phyloP scores from a whole-genome alignment of 1,139 yeast species.

The Scheffersomyces lignicola region DNA sequence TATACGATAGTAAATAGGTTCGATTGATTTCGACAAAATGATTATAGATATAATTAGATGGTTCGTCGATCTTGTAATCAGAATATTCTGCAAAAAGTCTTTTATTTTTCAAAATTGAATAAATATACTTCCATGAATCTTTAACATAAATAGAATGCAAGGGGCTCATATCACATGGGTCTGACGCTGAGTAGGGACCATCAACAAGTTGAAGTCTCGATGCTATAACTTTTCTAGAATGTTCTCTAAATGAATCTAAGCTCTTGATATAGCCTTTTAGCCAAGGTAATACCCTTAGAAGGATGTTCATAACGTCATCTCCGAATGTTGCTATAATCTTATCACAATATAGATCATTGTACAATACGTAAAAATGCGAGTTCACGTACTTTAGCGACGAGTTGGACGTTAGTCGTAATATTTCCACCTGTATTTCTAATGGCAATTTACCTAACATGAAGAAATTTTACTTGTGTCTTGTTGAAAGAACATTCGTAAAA shows the following conservation, averaged over 20 bases:
- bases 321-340: slow-evolving; percentile 47
- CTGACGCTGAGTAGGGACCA: not conserved
- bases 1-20: slow-evolving; percentile 50
- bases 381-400: slow-evolving; percentile 43
- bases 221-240: slow-evolving; percentile 35
- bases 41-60: slow-evolving; percentile 44
- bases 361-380: slow-evolving; percentile 44
- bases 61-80: slow-evolving; percentile 54
- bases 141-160: slow-evolving; percentile 31
- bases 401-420: slow-evolving; percentile 42
- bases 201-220: slow-evolving; percentile 25
- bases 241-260: slow-evolving; percentile 47
- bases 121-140: slow-evolving; percentile 59
- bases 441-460: slow-evolving; percentile 41
- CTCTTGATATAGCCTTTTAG: slow-evolving; percentile 44
- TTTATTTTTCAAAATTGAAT: slow-evolving; percentile 50
- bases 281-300: slow-evolving; percentile 39
- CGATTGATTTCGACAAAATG: slow-evolving; percentile 49
- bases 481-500: too few relatives aligned
- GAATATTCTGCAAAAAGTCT: slow-evolving; percentile 53
- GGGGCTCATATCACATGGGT: slow-evolving; percentile 14
- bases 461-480: not conserved
- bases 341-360: slow-evolving; percentile 50
- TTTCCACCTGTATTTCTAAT: slow-evolving; percentile 46
- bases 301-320: slow-evolving; percentile 27